Base-by-base conservation (phyloP, 805 yeast genomes). In the Sugiyamaella valdiviana region DNA sequence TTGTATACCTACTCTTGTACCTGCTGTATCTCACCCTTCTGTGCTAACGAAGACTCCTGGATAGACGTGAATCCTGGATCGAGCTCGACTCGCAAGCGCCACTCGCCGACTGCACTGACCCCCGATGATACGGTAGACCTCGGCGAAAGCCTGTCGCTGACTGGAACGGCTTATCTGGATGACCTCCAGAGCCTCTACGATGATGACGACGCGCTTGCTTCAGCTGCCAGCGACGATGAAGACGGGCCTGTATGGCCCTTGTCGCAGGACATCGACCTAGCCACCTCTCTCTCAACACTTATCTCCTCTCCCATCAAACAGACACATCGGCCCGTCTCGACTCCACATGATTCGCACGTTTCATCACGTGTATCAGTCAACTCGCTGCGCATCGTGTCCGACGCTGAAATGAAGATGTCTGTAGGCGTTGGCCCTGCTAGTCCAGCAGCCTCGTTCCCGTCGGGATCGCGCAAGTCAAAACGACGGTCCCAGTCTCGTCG, bases 271-370 rank as follows among this genome's bases (percentile, higher is more conserved):
- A 12, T 46, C 21, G 55, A 51, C 26, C 39, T 51, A 15, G 49
- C 47, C 4, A 46, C 55, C 24, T 44, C 50, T 6, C 46, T 51
- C 16, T 49, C 53, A 3, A 49, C 55, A 9, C 21, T 50, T n/a
- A 45, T 49, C 9, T 32, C 51, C 7, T 51, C 46, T 6, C 39
- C 22, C 21, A 17, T 38, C 7, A 48, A 38, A 36, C 40, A 12
- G n/a, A n/a, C n/a, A 7, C 23, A 32, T 16, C 23, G 24, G 2
- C 26, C 23, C 24, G 46, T 10, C 2, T 24, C 26, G 26, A 29
- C 29, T 26, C 19, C 41, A 6, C 37, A 20, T 10, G 41, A 44
- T 32, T 26, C 19, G 26, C n/a, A 40, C 12, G 5, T 17, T 14
- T 17, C 40, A 2, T 42, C 49, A 3, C 40, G 43, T n/a, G 36